A percentile compares a stretch with the other conserved stretches of the same genome.
These are phyloP conservation scores for Skeletonema potamos DNA, from an alignment of 108 stramenopile genomes.

Conservation along the genomic window DNA sequence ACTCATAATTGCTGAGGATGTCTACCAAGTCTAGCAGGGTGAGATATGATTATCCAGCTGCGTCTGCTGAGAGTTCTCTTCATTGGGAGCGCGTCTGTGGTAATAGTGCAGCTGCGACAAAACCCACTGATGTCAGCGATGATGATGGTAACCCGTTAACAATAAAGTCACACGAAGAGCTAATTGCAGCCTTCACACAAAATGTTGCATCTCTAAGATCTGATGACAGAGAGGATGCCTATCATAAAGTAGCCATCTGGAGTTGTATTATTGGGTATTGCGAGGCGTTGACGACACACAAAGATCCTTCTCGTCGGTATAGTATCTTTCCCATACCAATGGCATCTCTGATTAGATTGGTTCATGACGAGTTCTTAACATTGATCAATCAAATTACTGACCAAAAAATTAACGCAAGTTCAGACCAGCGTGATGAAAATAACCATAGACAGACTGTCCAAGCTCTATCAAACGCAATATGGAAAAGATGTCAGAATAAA, in stretches of 20 bases:
- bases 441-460: conserved; percentile 45
- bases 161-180: conserved; percentile 35
- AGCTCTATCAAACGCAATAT: conserved; percentile 52
- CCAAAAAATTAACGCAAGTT: background rate
- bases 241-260: conserved; percentile 49
- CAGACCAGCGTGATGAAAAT: background rate
- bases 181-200: conserved; percentile 23
- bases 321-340: conserved; percentile 53
- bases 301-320: conserved; percentile 36
- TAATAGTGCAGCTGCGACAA: background rate
- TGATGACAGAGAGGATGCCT: conserved; percentile 3
- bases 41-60: conserved; percentile 15
- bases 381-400: background rate
- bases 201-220: conserved; percentile 22
- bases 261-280: conserved; percentile 62
- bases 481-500: conserved; percentile 48
- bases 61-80: conserved; percentile 26
- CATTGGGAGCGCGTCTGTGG: conserved; percentile 37
- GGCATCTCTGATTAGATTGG: conserved; percentile 37
- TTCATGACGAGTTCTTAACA: conserved; percentile 39
- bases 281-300: conserved; percentile 63
- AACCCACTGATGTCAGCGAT: conserved; percentile 1
- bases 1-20: too few relatives aligned
- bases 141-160: background rate
- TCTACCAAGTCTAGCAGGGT: conserved; percentile 1